Conservation (phyloP, 1,139 yeast species). For the Blastobotrys aristatus region DNA sequence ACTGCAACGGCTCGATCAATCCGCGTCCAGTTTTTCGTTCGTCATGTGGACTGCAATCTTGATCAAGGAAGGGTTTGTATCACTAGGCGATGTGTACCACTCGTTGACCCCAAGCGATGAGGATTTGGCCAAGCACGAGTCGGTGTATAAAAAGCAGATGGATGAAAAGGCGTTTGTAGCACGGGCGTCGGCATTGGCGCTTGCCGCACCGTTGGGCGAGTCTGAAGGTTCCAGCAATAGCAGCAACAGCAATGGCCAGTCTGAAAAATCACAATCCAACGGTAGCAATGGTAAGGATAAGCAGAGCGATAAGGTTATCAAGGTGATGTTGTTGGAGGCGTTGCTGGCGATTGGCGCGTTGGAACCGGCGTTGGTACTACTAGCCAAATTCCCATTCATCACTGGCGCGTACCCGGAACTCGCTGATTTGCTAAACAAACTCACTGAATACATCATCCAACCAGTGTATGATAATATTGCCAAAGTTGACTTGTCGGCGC, state of each 20-base stretch:
- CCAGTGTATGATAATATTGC: constrained; percentile 42
- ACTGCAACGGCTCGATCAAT: constrained; percentile 28
- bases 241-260: constrained; percentile 15
- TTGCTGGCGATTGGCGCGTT: constrained; percentile 60
- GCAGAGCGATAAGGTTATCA: constrained; percentile 23
- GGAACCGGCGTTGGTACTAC: constrained; percentile 56
- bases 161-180: constrained; percentile 62
- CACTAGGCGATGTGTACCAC: constrained; percentile 58
- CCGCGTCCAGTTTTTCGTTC: constrained; percentile 23
- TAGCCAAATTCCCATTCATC: constrained; percentile 60
- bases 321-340: constrained; percentile 46
- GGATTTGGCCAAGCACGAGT: constrained; percentile 41
- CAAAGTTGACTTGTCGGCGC: neutral
- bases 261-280: constrained; percentile 18
- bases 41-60: constrained; percentile 48
- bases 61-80: constrained; percentile 64
- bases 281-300: constrained; percentile 1
- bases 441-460: constrained; percentile 47
- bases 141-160: constrained; percentile 45
- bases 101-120: constrained; percentile 47
- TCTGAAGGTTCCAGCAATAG: constrained; percentile 34
- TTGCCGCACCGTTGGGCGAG: constrained; percentile 78
- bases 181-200: constrained; percentile 72
- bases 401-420: constrained; percentile 53
- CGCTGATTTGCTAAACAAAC: constrained; percentile 43